A percentile compares a stretch with the other conserved stretches of the same genome.
Evolutionary conservation across 306 rosid genomes (phyloP).

Genomic region (Castanea mollissima): DNA sequence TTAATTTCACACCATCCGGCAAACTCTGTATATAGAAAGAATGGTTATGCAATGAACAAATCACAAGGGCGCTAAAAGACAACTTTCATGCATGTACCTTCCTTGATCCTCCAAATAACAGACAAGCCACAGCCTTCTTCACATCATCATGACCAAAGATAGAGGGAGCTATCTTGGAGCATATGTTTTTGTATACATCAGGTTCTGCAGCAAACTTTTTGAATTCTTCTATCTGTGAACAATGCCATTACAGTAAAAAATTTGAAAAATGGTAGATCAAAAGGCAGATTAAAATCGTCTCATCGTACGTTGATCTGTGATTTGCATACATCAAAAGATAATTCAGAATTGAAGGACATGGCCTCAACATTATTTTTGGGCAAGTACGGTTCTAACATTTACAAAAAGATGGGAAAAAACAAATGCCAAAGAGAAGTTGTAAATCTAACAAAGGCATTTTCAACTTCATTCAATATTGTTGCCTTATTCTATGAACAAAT

Average conservation of each 20-base stretch:
- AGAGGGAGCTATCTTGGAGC: conserved; percentile 93
- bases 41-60: conserved; percentile 19
- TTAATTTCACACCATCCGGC: conserved; percentile 96
- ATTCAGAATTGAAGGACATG: not conserved
- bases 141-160: conserved; percentile 95
- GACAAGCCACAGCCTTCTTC: conserved; percentile 93
- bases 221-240: conserved; percentile 83
- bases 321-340: not conserved
- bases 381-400: not conserved
- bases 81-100: conserved; percentile 47
- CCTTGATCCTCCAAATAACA: conserved; percentile 93
- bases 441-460: not conserved
- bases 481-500: not conserved
- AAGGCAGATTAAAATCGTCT: not conserved
- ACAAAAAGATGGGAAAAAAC: not conserved
- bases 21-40: conserved; percentile 52
- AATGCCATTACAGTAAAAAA: not conserved
- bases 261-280: conserved; percentile 1
- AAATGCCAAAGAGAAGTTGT: not conserved
- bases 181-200: conserved; percentile 74
- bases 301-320: not conserved
- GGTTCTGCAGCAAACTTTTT: conserved; percentile 84
- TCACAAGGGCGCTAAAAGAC: not conserved
- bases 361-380: not conserved
- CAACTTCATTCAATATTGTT: not conserved